Evolutionary conservation across 2,329 filamentous ascomycete genomes (phyloP).

Genomic region (Scopulariopsis brevicaulis): DNA sequence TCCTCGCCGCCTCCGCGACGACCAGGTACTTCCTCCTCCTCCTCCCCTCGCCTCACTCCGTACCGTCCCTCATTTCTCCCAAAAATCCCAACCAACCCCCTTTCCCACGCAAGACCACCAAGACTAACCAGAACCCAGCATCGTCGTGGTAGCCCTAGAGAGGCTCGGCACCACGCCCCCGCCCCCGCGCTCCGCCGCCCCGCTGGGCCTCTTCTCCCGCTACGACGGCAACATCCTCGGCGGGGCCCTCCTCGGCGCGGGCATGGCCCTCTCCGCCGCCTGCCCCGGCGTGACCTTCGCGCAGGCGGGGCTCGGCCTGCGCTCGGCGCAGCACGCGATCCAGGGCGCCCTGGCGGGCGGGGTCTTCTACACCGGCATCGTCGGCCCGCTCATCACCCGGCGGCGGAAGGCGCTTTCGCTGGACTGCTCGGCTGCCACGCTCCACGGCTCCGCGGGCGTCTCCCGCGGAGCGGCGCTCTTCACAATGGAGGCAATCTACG

Average conservation of each 20-base stretch:
- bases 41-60: not conserved
- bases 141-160: constrained; percentile 33
- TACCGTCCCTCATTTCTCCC: not conserved
- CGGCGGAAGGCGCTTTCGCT: constrained; percentile 14
- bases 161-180: constrained; percentile 28
- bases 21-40: constrained; percentile 39
- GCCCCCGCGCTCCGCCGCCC: constrained; percentile 35
- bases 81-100: too few species aligned
- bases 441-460: constrained; percentile 28
- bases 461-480: constrained; percentile 23
- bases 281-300: constrained; percentile 55
- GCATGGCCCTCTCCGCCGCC: constrained; percentile 54
- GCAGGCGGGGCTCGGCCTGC: constrained; percentile 43
- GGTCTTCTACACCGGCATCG: constrained; percentile 33
- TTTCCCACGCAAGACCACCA: not conserved
- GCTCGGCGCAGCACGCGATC: constrained; percentile 38
- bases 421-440: constrained; percentile 12
- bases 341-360: constrained; percentile 45
- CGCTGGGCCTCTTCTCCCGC: constrained; percentile 36
- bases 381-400: constrained; percentile 22
- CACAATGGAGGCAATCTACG: constrained; percentile 28
- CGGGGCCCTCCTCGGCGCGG: constrained; percentile 48
- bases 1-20: constrained; percentile 48
- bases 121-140: constrained; percentile 15
- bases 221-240: constrained; percentile 58